Conservation (phyloP, 352 stramenopile genomes). For the Phytophthora kernoviae region DNA sequence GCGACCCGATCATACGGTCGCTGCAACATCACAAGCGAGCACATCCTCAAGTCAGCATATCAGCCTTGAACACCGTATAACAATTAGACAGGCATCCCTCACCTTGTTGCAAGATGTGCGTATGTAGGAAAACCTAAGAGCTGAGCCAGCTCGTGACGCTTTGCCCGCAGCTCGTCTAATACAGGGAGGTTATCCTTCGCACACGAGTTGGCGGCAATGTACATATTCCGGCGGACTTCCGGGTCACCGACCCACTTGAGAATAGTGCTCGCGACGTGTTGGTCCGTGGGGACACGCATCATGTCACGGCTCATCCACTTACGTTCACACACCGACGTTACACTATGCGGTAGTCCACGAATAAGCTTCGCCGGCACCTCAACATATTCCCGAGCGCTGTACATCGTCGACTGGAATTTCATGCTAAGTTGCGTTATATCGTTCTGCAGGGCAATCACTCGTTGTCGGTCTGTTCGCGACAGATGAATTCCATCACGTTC, state of each 20-base stretch:
- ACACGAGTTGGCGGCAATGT: constrained; percentile 87
- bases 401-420: constrained; percentile 90
- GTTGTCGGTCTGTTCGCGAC: constrained; percentile 56
- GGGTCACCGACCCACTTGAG: constrained; percentile 88
- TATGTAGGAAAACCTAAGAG: constrained; percentile 92
- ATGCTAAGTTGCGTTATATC: constrained; percentile 88
- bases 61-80: constrained; percentile 1
- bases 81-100: constrained; percentile 10
- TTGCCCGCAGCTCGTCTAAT: constrained; percentile 86
- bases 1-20: constrained; percentile 88
- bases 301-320: constrained; percentile 69
- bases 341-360: constrained; percentile 58
- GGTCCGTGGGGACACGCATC: constrained; percentile 78
- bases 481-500: constrained; percentile 96
- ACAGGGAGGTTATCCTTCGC: constrained; percentile 73
- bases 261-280: constrained; percentile 91
- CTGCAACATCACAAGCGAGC: constrained; percentile 21
- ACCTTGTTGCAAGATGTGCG: constrained; percentile 92
- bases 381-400: constrained; percentile 61
- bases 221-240: constrained; percentile 88
- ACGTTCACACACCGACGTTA: constrained; percentile 62
- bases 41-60: constrained; percentile 1
- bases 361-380: constrained; percentile 66
- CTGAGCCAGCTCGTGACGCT: constrained; percentile 89
- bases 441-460: constrained; percentile 90